Conservation (phyloP, 75 land plant genomes). For the Picea sitchensis region DNA sequence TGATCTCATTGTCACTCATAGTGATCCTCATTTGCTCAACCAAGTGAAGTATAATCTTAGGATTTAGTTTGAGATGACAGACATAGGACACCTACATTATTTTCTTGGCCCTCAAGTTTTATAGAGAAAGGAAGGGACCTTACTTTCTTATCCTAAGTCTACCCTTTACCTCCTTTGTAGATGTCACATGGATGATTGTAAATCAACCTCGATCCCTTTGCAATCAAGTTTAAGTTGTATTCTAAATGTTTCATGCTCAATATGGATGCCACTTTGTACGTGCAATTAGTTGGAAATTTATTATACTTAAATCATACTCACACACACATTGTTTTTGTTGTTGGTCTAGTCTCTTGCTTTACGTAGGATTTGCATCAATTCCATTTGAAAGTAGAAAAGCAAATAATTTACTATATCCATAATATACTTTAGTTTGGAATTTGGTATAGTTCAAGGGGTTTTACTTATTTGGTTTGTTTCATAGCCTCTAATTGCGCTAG, state of each 20-base stretch:
- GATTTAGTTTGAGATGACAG: neutral
- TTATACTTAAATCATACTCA: no score
- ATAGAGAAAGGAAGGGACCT: neutral
- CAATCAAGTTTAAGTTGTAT: neutral
- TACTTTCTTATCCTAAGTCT: neutral
- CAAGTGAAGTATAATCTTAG: neutral
- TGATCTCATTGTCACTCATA: neutral
- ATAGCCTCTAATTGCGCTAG: no score
- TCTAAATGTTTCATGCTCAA: neutral
- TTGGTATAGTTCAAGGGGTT: no score
- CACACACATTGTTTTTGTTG: no score
- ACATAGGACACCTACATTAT: neutral
- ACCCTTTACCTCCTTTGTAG: neutral
- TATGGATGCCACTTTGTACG: neutral
- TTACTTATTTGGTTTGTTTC: no score
- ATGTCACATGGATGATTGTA: neutral
- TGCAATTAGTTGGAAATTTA: neutral
- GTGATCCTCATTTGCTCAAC: neutral
- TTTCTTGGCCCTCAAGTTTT: neutral
- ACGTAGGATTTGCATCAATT: no score
- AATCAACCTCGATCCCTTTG: neutral
- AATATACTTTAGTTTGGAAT: no score
- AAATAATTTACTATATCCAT: no score
- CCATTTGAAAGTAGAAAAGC: no score
- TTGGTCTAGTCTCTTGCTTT: no score